Conservation (phyloP, 257 asterid genomes). For the Thymus mandschuricus region DNA sequence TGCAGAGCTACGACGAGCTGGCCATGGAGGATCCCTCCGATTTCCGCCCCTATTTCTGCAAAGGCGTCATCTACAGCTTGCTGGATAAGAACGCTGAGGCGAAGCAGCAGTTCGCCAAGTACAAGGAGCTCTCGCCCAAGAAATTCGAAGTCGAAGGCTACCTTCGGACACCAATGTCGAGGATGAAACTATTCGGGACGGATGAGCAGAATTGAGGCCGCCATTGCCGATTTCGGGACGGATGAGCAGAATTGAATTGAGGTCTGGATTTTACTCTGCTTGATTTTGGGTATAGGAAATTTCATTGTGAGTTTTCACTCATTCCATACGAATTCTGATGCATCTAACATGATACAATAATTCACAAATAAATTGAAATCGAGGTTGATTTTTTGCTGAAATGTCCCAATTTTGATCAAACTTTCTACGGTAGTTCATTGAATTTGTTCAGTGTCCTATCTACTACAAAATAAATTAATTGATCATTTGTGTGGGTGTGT, state of each 20-base stretch:
- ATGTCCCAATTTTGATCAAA: too few relatives aligned
- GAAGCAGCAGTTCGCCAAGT: slow-evolving; percentile 70
- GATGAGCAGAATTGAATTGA: slow-evolving; percentile 46
- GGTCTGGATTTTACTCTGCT: too few relatives aligned
- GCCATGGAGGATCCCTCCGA: slow-evolving; percentile 75
- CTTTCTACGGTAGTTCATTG: background rate
- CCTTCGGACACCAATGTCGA: slow-evolving; percentile 73
- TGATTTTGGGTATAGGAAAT: too few relatives aligned
- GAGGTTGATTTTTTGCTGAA: background rate
- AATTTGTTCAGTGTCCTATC: background rate
- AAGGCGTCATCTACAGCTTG: slow-evolving; percentile 81
- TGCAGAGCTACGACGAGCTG: slow-evolving; percentile 74
- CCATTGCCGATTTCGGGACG: slow-evolving; percentile 42
- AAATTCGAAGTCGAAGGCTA: slow-evolving; percentile 87
- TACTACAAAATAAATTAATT: too few relatives aligned
- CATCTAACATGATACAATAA: slow-evolving; percentile 11
- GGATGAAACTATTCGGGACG: slow-evolving; percentile 78
- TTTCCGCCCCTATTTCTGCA: slow-evolving; percentile 87
- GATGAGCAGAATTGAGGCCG: slow-evolving; percentile 46
- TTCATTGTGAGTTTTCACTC: slow-evolving; percentile 1
- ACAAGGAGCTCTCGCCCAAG: slow-evolving; percentile 66
- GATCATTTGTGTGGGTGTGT: too few relatives aligned
- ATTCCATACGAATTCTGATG: slow-evolving; percentile 5
- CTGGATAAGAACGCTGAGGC: slow-evolving; percentile 74
- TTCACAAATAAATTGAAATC: slow-evolving; percentile 14